phyloP scores from a whole-genome alignment of 345 rosid genomes.

The Pugionium cornutum region DNA sequence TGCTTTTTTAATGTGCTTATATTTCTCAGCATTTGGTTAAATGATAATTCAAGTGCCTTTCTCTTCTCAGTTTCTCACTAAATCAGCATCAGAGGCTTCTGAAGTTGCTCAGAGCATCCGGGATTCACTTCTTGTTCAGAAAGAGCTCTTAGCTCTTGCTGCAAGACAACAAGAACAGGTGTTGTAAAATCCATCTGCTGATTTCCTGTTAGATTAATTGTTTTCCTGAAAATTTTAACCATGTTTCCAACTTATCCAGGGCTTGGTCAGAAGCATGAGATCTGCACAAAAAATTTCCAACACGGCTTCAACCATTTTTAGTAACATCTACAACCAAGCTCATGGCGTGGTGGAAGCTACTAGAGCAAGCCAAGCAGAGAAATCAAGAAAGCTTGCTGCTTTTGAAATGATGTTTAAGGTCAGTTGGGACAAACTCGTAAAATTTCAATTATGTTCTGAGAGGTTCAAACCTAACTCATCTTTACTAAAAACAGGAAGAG shows the following conservation, averaged over 20 bases:
- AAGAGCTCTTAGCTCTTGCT: slow-evolving; percentile 56
- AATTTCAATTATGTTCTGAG: slow-evolving; percentile 17
- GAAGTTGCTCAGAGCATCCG: slow-evolving; percentile 54
- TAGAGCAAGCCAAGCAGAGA: slow-evolving; percentile 58
- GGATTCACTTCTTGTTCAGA: slow-evolving; percentile 63
- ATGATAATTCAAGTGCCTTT: background rate
- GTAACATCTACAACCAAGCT: slow-evolving; percentile 64
- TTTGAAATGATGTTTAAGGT: slow-evolving; percentile 72
- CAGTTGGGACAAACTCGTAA: slow-evolving; percentile 26
- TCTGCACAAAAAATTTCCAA: slow-evolving; percentile 64
- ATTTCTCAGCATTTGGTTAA: background rate
- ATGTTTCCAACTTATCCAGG: slow-evolving; percentile 42
- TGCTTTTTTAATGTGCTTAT: background rate
- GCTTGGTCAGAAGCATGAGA: slow-evolving; percentile 53
- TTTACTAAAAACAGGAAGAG: slow-evolving; percentile 60
- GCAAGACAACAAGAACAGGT: slow-evolving; percentile 75
- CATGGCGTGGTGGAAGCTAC: slow-evolving; percentile 45
- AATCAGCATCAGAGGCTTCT: slow-evolving; percentile 54
- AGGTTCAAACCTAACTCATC: background rate
- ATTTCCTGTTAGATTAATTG: slow-evolving; percentile 15
- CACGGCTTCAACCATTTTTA: slow-evolving; percentile 54
- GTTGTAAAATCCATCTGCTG: slow-evolving; percentile 4
- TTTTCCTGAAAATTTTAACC: slow-evolving; percentile 8
- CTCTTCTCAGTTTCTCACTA: slow-evolving; percentile 57
- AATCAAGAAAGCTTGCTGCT: slow-evolving; percentile 48